Evolutionary conservation across 2,329 filamentous ascomycete species (phyloP), one percentile per base, ranked within the genome.

Genomic region (Xylariales sp.): DNA sequence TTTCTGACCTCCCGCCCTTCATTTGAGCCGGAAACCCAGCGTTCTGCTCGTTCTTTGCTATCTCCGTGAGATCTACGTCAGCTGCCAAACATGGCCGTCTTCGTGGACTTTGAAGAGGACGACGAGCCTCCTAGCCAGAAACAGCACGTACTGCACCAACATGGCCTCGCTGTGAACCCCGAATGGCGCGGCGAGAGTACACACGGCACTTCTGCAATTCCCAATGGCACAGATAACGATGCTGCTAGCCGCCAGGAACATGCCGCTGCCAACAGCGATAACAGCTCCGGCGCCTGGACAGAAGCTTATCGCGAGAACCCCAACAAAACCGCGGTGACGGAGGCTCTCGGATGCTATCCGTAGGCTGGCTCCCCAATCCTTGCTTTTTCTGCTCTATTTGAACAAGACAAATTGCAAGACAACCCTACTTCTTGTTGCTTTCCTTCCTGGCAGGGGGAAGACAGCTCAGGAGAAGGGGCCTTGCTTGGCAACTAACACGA

Each of bases 321-420:
- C 38, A 81, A 81, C 52, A 60, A 69, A 57, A 79, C 75, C 64
- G 66, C 68, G 50, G 74, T 81, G 63, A 76, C 77, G 46, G 70
- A 74, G 56, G 76, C 76, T 57, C 63, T 84, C 60, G 76, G 74
- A 60, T 82, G 78, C 67, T 83, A 83, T 70, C 79, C 79, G 79
- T 83, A 77, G 70, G 72, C 69, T 58, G 56, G 53, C 53, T 52
- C 51, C 54, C 51, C 52, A 52, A 53, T 48, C 48, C 47, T 54
- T 48, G 43, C 45, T 37, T 40, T 41, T 40, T 43, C 43, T 46
- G 10, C 42, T 49, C 47, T 42, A 47, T 45, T 46, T 13, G 28
- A 20, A 25, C 18, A 20, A 35, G 17, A 35, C 16, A 27, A 27
- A 35, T 15, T 12, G 17, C 17, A 20, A 27, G 14, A 16, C 23